Base-by-base conservation (phyloP, 2,329 filamentous ascomycete species). In the Venturia pyrina region DNA sequence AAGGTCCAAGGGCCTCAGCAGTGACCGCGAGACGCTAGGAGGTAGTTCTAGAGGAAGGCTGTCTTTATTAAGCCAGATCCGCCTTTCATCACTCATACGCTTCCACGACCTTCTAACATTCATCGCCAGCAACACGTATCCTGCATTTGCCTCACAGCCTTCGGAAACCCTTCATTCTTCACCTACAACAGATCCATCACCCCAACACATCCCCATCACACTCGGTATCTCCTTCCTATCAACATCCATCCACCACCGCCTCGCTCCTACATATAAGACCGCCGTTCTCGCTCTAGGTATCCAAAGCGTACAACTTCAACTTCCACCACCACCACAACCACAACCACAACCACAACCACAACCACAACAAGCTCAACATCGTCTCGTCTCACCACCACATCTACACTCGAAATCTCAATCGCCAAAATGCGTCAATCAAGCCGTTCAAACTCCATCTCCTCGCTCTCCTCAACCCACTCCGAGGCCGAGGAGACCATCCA, bases 401-500 rank as follows among this genome's bases (percentile, higher is more conserved):
- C 37, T 40, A 8, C 37, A 40, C 37, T 8, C 37, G 6, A 28
- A 28, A 3, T 19, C 24, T n/a, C 28, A 34, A 59, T 40, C 53
- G 32, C 53, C 53, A 37, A 17, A 37, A 59, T 59, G 53, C 53
- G 53, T 59, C 53, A 59, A 37, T 37, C 53, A n/a, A 59, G 15
- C 53, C 76, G 76, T 66, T 75, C 75, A 67, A 77, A 75, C 71
- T 77, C 75, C 74, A 74, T 78, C 71, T 75, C 75, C 66, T 79
- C 76, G 72, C 71, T 77, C 71, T 75, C 74, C 71, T 77, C 77
- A 43, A 72, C 74, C 4, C 74, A 75, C 41, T 72, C 74, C 50
- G 80, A 83, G 66, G 71, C 75, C 62, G 78, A 81, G 65, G 79
- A 82, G 63, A 84, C 79, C 48, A 85, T 85, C 77, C 82, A 84